Evolutionary conservation across 805 yeast genomes (phyloP).

Genomic region (Saturnispora hagleri): DNA sequence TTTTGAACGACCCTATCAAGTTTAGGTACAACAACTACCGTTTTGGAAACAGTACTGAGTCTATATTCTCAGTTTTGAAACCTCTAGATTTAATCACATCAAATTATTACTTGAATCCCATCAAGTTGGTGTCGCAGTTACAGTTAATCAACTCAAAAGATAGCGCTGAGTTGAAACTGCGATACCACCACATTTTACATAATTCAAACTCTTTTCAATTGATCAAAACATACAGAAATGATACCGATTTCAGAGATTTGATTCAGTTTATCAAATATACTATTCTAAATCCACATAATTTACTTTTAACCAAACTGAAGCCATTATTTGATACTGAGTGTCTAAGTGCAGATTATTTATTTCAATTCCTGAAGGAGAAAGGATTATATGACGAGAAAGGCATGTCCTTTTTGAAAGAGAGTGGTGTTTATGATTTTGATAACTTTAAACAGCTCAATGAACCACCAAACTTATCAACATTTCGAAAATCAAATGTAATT

Average conservation of each 20-base stretch:
- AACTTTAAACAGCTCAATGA: not conserved
- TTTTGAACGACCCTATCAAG: conserved; percentile 21
- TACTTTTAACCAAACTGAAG: conserved; percentile 13
- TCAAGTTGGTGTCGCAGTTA: conserved; percentile 15
- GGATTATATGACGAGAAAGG: not conserved
- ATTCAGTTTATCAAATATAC: conserved; percentile 23
- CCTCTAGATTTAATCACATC: conserved; percentile 17
- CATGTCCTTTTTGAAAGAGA: not conserved
- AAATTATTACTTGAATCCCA: conserved; percentile 19
- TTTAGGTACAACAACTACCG: conserved; percentile 13
- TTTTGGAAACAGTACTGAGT: conserved; percentile 7
- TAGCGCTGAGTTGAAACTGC: conserved; percentile 4
- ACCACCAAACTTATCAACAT: not conserved
- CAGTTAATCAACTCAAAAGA: conserved; percentile 14
- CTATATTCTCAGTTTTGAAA: conserved; percentile 14
- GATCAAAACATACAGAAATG: conserved; percentile 12
- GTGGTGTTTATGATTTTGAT: not conserved
- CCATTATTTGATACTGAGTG: conserved; percentile 4
- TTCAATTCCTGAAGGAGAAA: conserved; percentile 10
- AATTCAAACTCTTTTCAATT: conserved; percentile 13
- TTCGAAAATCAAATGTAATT: not conserved
- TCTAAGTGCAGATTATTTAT: conserved; percentile 12
- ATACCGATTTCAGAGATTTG: conserved; percentile 15
- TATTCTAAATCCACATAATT: conserved; percentile 26
- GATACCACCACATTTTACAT: conserved; percentile 14